phyloP scores from a whole-genome alignment of 2,329 filamentous ascomycete genomes.

The Calonectria multiphialidica region DNA sequence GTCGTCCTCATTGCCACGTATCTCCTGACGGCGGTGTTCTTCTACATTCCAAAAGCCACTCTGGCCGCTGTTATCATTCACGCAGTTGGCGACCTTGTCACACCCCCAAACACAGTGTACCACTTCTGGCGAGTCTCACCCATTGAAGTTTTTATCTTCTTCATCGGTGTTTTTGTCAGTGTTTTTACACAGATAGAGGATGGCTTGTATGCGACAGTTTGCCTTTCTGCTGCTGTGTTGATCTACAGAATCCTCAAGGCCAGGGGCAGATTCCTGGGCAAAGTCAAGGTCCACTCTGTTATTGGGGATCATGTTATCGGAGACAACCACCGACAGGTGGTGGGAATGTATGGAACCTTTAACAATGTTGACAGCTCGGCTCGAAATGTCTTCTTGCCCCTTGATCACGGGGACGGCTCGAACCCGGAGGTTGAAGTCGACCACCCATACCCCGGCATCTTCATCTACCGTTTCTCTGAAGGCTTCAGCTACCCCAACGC shows the following conservation, averaged over 20 bases:
- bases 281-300: slow-evolving; percentile 77
- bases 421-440: slow-evolving; percentile 87
- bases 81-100: slow-evolving; percentile 92
- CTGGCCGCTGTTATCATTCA: slow-evolving; percentile 95
- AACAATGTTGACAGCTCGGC: slow-evolving; percentile 61
- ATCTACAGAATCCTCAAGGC: slow-evolving; percentile 88
- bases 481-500: slow-evolving; percentile 98
- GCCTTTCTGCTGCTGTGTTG: slow-evolving; percentile 80
- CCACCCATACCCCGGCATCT: slow-evolving; percentile 89
- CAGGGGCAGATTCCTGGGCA: slow-evolving; percentile 84
- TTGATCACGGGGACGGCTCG: slow-evolving; percentile 89
- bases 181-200: slow-evolving; percentile 91
- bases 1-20: slow-evolving; percentile 93
- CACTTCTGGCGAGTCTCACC: slow-evolving; percentile 96
- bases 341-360: slow-evolving; percentile 70
- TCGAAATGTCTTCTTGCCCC: slow-evolving; percentile 87
- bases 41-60: slow-evolving; percentile 87
- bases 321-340: slow-evolving; percentile 61
- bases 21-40: slow-evolving; percentile 88
- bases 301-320: slow-evolving; percentile 80
- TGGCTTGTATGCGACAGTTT: slow-evolving; percentile 90
- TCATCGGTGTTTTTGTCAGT: slow-evolving; percentile 90
- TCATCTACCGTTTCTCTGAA: slow-evolving; percentile 95
- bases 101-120: slow-evolving; percentile 90
- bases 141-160: slow-evolving; percentile 91